Evolutionary conservation across 2,329 filamentous ascomycete genomes (phyloP), one percentile per base, ranked within the genome.

Genomic region (Cladosporium cucumerinum): DNA sequence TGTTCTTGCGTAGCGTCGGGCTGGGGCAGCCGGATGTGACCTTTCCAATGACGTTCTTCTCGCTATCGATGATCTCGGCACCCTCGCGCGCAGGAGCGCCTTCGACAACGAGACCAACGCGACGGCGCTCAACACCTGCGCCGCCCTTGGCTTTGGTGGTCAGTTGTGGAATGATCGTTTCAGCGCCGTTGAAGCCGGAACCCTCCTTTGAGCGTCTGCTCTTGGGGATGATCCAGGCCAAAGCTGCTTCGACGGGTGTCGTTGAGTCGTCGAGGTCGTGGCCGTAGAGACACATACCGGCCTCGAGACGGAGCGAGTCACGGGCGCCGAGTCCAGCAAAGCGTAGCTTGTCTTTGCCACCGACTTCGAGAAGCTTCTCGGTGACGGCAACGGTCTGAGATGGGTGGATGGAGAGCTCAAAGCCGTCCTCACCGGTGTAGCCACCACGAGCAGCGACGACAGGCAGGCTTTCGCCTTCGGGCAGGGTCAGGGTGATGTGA

Each of bases 201-300:
- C 69, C 70, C 21, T 73, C 71, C 5, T 80, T 79, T 25, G 85
- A 80, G 62, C 89, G 89, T 21, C 94, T 87, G 64, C 89, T 86
- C 75, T 92, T 93, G 69, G 90, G 89, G 66, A 99, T 88, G 73
- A 97, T 86, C 94, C 95, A 99, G 66, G 82, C 82, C 0, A 92
- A 79, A 1, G 82, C 83, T 1, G 85, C 89, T 74, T 87, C 85
- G 5, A 89, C 87, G 1, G 89, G 89, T 1, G 89, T 91, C 12
- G 86, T 89, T 0, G 81, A 82, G 65, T 97, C 94, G 76, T 96
- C 88, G 43, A 99, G 86, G 77, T 99, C 95, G 80, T 98, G 92
- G n/a, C 95, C 95, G 80, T 99, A 99, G n/a, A 99, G 85, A 78
- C 95, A 99, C 94, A 99, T 96, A 67, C 95, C 95, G 0, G 95